Evolutionary conservation across 257 asterid species (phyloP).

Genomic region (Osmanthus fragrans): DNA sequence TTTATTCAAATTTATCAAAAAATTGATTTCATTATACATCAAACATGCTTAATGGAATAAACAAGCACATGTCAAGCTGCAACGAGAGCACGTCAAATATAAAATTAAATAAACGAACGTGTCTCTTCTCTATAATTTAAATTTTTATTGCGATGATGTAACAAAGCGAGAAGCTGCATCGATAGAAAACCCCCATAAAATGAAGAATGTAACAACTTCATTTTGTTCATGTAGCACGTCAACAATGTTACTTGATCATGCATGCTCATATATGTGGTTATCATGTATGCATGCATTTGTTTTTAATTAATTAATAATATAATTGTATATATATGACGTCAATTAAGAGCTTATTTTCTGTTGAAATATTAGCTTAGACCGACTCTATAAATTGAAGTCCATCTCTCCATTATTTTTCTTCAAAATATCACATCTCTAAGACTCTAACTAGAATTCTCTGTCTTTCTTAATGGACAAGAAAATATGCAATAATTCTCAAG

Average conservation of each 20-base stretch:
- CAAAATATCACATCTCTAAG: constrained; percentile 22
- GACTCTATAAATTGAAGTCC: constrained; percentile 66
- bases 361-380: constrained; percentile 21
- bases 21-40: no score
- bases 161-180: background rate
- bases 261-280: constrained; percentile 3
- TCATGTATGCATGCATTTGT: constrained; percentile 14
- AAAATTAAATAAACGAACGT: no score
- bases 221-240: background rate
- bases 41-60: no score
- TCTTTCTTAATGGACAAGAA: constrained; percentile 58
- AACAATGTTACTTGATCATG: background rate
- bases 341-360: constrained; percentile 36
- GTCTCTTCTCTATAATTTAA: background rate
- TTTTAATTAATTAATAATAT: constrained; percentile 12
- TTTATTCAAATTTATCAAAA: no score
- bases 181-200: background rate
- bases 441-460: background rate
- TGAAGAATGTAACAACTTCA: no score
- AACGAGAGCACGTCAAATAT: no score
- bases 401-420: constrained; percentile 39
- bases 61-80: no score
- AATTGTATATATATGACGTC: constrained; percentile 15
- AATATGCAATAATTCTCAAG: constrained; percentile 65
- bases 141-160: no score